phyloP scores from a whole-genome alignment of 1,139 yeast species.

The Williopsis jadinii region DNA sequence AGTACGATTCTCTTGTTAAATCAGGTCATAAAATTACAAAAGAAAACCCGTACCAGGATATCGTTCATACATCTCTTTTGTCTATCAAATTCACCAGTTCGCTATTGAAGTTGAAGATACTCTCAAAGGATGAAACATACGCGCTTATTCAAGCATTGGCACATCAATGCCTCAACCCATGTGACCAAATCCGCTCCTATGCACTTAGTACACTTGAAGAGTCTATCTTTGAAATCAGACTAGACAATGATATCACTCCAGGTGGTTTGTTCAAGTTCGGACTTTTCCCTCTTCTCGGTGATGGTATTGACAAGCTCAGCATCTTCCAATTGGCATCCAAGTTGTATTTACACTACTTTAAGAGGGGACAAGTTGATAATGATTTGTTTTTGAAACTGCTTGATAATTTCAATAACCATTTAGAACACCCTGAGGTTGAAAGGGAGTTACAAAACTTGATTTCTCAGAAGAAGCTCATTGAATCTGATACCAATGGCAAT shows the following conservation, averaged over 20 bases:
- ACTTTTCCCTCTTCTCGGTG: conserved; percentile 66
- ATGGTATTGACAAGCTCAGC: conserved; percentile 58
- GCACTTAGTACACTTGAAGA: conserved; percentile 54
- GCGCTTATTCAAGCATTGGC: conserved; percentile 74
- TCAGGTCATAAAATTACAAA: conserved; percentile 36
- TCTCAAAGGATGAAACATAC: conserved; percentile 31
- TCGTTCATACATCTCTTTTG: conserved; percentile 51
- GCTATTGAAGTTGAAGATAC: conserved; percentile 26
- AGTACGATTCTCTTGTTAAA: conserved; percentile 36
- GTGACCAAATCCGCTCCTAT: conserved; percentile 62
- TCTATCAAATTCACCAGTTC: conserved; percentile 57
- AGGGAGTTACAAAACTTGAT: conserved; percentile 32
- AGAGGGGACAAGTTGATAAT: conserved; percentile 32
- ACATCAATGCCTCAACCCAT: conserved; percentile 84
- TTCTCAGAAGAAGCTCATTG: conserved; percentile 27
- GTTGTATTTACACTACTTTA: conserved; percentile 57
- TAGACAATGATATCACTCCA: conserved; percentile 33
- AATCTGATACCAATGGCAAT: conserved; percentile 5
- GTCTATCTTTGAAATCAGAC: conserved; percentile 32
- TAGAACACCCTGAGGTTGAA: conserved; percentile 35
- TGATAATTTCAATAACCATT: conserved; percentile 41
- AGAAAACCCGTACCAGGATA: conserved; percentile 44
- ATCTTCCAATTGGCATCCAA: conserved; percentile 64
- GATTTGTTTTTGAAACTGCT: conserved; percentile 40
- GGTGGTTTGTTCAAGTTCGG: conserved; percentile 64